These are phyloP conservation scores for Lyophyllum decastes DNA, from an alignment of 768 basidiomycete species.

Conservation along the genomic window DNA sequence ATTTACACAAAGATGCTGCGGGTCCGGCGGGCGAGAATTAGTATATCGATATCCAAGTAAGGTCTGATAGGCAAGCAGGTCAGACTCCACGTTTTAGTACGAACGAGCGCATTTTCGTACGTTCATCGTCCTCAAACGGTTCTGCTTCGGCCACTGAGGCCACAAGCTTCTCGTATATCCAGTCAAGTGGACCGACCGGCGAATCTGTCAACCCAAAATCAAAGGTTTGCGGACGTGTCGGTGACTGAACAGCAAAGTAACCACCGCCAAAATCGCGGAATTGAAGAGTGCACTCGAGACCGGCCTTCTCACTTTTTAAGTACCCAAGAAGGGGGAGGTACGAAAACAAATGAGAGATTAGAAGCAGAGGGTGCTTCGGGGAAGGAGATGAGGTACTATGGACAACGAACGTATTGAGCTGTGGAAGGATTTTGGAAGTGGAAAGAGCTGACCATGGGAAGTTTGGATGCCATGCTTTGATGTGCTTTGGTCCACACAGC, in stretches of 20 bases:
- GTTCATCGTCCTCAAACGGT: conserved; percentile 59
- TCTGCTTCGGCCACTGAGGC: conserved; percentile 49
- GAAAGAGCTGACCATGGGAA: conserved; percentile 27
- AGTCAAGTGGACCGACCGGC: conserved; percentile 52
- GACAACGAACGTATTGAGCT: not conserved
- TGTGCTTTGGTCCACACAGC: conserved; percentile 34
- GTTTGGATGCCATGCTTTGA: conserved; percentile 57
- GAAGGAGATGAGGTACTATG: conserved; percentile 22
- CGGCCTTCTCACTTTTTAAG: conserved; percentile 33
- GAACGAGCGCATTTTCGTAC: conserved; percentile 21
- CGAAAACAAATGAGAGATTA: conserved; percentile 27
- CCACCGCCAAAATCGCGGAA: conserved; percentile 32
- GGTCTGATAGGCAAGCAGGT: conserved; percentile 34
- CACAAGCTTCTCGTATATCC: conserved; percentile 57
- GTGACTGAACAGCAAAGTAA: conserved; percentile 42
- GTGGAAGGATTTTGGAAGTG: not conserved
- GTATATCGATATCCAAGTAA: conserved; percentile 65
- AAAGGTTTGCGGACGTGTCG: conserved; percentile 51
- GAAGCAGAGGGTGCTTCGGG: conserved; percentile 22
- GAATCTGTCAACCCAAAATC: conserved; percentile 60
- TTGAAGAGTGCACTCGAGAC: conserved; percentile 28
- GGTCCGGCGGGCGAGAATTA: conserved; percentile 63
- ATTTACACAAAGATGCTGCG: conserved; percentile 51
- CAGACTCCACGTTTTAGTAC: not conserved
- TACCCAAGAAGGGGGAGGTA: conserved; percentile 17